Percentiles rank a stretch among this genome's conserved stretches.
Evolutionary conservation across 768 basidiomycete species (phyloP).

Genomic region (Mycena albidolilacea): DNA sequence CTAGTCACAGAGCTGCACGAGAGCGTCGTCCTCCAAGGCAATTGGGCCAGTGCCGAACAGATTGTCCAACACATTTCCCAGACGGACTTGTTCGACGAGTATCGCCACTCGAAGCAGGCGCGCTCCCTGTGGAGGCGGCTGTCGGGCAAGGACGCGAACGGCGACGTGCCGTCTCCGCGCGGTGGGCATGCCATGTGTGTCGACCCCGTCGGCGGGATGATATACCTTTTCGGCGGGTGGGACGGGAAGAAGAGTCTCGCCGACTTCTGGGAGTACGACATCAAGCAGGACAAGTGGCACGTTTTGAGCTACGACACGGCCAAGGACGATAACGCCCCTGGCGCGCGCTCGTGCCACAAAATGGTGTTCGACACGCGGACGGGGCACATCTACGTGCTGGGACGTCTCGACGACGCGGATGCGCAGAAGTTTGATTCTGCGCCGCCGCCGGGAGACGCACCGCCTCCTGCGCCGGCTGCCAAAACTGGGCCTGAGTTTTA

Average conservation of each 20-base stretch:
- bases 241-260: conserved; percentile 80
- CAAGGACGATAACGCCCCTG: conserved; percentile 74
- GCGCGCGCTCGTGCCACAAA: conserved; percentile 83
- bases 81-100: conserved; percentile 73
- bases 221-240: conserved; percentile 88
- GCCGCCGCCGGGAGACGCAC: conserved; percentile 7
- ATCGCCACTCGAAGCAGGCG: conserved; percentile 71
- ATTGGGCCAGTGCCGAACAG: conserved; percentile 72
- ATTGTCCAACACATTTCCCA: conserved; percentile 65
- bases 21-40: conserved; percentile 74
- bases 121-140: conserved; percentile 75
- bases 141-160: conserved; percentile 72
- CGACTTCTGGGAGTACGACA: conserved; percentile 84
- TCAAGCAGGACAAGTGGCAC: conserved; percentile 73
- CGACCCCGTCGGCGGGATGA: conserved; percentile 70
- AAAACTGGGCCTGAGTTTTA: conserved; percentile 80
- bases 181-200: conserved; percentile 90
- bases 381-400: conserved; percentile 81
- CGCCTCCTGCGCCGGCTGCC: conserved; percentile 21
- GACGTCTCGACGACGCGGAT: conserved; percentile 74
- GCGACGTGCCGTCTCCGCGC: conserved; percentile 75
- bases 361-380: conserved; percentile 85
- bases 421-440: conserved; percentile 46
- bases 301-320: conserved; percentile 70
- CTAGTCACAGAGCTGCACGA: conserved; percentile 76